Conservation (phyloP, 1,284 basidiomycete genomes). For the Tilletia caries region DNA sequence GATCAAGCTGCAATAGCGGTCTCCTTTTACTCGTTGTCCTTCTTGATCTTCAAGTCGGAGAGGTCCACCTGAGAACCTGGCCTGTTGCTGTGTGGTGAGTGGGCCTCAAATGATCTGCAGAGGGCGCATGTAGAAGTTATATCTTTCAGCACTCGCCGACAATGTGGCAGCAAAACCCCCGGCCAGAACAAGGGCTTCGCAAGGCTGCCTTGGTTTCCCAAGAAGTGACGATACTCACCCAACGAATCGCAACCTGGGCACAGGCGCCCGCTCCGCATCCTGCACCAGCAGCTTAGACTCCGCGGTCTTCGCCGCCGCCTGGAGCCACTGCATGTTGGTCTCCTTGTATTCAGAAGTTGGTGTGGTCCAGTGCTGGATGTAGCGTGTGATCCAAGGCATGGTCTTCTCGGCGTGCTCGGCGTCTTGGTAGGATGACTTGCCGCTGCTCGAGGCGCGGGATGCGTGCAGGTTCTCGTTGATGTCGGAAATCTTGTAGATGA, state of each 20-base stretch:
- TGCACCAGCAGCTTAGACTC: constrained; percentile 42
- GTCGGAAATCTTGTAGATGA: constrained; percentile 4
- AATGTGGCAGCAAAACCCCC: no score
- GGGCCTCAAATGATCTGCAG: constrained; percentile 40
- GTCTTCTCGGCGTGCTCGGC: constrained; percentile 25
- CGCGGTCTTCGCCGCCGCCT: constrained; percentile 33
- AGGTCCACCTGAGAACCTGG: constrained; percentile 41
- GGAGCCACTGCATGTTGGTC: constrained; percentile 34
- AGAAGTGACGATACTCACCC: constrained; percentile 25
- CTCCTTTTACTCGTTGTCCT: constrained; percentile 23
- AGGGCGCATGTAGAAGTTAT: not conserved
- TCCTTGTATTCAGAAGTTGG: constrained; percentile 33
- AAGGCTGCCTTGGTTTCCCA: not conserved
- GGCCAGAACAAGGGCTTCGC: no score
- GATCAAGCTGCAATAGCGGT: not conserved
- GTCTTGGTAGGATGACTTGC: constrained; percentile 38
- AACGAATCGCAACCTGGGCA: constrained; percentile 38
- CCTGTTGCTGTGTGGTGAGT: constrained; percentile 41
- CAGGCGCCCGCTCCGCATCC: constrained; percentile 43
- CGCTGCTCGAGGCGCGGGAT: constrained; percentile 8
- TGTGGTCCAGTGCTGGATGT: constrained; percentile 40
- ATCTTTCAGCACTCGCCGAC: no score
- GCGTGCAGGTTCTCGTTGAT: not conserved
- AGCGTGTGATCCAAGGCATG: constrained; percentile 44
- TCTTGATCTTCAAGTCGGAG: constrained; percentile 46